These are phyloP conservation scores for Bryopsis sp. DNA, from an alignment of 139 green algal genomes.

Conservation along the genomic window DNA sequence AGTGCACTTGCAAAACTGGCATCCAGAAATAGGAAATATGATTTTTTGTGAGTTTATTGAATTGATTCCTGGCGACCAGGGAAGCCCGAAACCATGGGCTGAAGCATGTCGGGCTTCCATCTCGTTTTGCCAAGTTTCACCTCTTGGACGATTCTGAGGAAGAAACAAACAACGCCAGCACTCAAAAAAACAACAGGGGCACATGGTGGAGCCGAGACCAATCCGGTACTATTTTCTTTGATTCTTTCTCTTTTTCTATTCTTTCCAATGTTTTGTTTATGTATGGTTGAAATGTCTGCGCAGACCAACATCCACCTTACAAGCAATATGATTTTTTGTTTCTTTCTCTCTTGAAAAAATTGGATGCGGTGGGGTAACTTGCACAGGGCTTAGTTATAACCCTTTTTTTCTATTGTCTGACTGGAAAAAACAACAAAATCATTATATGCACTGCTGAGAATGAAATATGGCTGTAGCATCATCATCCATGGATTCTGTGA, in stretches of 20 bases:
- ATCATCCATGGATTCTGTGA: slow-evolving; percentile 19
- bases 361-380: no score
- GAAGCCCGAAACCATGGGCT: slow-evolving; percentile 69
- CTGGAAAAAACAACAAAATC: no score
- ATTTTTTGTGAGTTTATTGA: neutral
- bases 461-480: neutral
- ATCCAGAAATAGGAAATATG: neutral
- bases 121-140: slow-evolving; percentile 59
- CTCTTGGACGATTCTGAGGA: slow-evolving; percentile 1
- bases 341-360: no score
- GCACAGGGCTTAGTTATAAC: no score
- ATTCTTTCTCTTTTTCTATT: neutral
- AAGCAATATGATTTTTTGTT: neutral
- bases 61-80: slow-evolving; percentile 27
- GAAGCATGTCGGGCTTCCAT: slow-evolving; percentile 64
- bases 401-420: no score
- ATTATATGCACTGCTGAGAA: neutral
- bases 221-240: no score
- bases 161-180: neutral
- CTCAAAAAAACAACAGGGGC: neutral
- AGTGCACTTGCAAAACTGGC: neutral
- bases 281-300: neutral
- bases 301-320: neutral
- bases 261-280: neutral
- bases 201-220: slow-evolving; percentile 1